These are phyloP conservation scores for Cladorrhinum sp. DNA, from an alignment of 2,329 filamentous ascomycete genomes.

Conservation along the genomic window DNA sequence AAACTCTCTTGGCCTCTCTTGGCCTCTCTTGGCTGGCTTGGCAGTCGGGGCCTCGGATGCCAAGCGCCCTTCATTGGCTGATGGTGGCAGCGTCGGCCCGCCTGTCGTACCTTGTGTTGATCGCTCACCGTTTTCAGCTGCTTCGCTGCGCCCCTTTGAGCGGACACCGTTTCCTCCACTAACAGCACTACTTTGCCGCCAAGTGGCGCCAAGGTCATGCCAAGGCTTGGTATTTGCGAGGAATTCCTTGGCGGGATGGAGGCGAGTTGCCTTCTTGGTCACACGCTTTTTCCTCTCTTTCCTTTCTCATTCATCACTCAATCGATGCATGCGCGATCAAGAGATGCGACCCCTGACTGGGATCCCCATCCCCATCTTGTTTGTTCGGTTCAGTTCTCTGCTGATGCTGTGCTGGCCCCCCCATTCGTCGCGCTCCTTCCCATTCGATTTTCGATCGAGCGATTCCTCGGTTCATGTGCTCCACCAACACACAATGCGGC, in stretches of 20 bases:
- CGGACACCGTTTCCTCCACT: conserved; percentile 1
- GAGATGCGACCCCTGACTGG: not conserved
- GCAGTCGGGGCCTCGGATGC: conserved; percentile 33
- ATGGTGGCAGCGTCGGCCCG: conserved; percentile 16
- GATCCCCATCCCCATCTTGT: not conserved
- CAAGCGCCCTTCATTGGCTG: conserved; percentile 26
- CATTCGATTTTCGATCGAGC: too few relatives aligned
- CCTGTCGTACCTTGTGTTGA: conserved; percentile 23
- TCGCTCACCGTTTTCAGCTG: not conserved
- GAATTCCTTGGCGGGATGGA: conserved; percentile 37
- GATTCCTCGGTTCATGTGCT: too few relatives aligned
- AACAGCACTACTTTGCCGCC: conserved; percentile 26
- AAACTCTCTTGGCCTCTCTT: conserved; percentile 33
- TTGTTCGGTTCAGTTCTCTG: conserved; percentile 7
- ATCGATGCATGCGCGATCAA: conserved; percentile 1
- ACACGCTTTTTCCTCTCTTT: conserved; percentile 23
- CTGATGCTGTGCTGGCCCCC: too few relatives aligned
- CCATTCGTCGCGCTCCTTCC: too few relatives aligned
- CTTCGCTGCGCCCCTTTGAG: not conserved
- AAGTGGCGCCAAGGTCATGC: conserved; percentile 30
- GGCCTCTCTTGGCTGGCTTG: conserved; percentile 25
- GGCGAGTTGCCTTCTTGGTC: conserved; percentile 21
- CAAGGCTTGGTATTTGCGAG: conserved; percentile 37
- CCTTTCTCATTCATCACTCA: not conserved
- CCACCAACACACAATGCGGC: not conserved